Base-by-base conservation (phyloP, 805 yeast species). In the Metschnikowia peoriensis region DNA sequence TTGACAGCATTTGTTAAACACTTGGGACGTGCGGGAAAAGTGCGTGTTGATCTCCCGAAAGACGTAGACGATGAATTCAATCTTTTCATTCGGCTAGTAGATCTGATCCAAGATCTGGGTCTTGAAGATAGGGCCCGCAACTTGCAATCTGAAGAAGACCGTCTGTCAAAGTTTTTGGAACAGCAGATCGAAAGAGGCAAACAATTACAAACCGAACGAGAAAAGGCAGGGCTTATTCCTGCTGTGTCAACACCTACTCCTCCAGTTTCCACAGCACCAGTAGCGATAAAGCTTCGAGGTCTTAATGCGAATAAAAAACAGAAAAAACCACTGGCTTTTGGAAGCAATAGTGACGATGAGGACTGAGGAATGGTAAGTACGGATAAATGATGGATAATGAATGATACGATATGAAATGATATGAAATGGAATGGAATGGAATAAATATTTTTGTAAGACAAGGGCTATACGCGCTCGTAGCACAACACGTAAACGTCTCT, bases 401-500 rank as follows among this genome's bases (percentile, higher is more conserved):
- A 32, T 32, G 14, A 12, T 10, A 32, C 10, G 10, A 12, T 32
- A 32, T 32, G 35, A 12, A 12, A 32, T 12, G 12, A 32, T n/a
- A n/a, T n/a, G n/a, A 29, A 29, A 29, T 29, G 10, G 34, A 32
- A 32, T 10, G 10, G 35, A 10, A 32, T 32, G 35, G 35, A 12
- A 32, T 12, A 3, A 32, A 32, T 32, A 12, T 10, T 32, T 9
- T 3, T 3, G 12, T 12, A 32, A 32, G 10, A 3, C 35, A 10
- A 12, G 35, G 35, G 35, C 39, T 46, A 39, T 10, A 65, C 56
- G 50, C 75, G 57, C 55, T 83, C 85, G 61, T 88, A 88, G 66
- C 88, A 86, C 60, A 88, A 67, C 17, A 88, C 84, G 64, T 87
- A 88, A 0, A 83, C 91, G 53, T 84, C 86, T 47, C 78, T 74